Conservation (phyloP, 2,329 filamentous ascomycete species). For the Calonectria pteridis region DNA sequence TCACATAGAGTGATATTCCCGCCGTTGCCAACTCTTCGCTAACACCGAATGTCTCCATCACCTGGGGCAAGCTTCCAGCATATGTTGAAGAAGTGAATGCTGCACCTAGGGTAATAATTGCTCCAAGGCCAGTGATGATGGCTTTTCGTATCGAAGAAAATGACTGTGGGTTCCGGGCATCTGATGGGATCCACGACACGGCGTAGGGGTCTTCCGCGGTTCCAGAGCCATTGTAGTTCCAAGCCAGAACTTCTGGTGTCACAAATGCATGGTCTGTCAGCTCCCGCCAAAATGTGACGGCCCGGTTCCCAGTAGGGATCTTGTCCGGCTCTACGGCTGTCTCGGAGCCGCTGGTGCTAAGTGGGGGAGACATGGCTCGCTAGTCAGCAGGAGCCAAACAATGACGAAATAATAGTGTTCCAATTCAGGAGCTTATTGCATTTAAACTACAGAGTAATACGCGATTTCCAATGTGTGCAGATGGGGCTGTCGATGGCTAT, state of each 20-base stretch:
- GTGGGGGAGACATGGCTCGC: slow-evolving; percentile 2
- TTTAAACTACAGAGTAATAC: slow-evolving; percentile 9
- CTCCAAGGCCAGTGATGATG: slow-evolving; percentile 11
- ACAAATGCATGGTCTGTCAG: slow-evolving; percentile 8
- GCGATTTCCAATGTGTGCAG: neutral
- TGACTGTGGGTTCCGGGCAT: slow-evolving; percentile 7
- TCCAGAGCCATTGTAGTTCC: slow-evolving; percentile 14
- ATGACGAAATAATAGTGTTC: neutral
- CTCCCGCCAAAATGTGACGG: neutral
- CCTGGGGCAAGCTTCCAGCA: slow-evolving; percentile 4
- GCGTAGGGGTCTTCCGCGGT: neutral
- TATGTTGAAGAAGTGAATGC: slow-evolving; percentile 16
- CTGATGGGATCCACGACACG: slow-evolving; percentile 3
- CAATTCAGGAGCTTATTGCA: neutral
- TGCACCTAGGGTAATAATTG: slow-evolving; percentile 13
- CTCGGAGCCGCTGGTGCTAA: neutral
- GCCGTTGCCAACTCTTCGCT: slow-evolving; percentile 13
- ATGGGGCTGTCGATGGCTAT: neutral
- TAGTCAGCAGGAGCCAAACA: neutral
- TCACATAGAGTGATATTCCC: slow-evolving; percentile 33
- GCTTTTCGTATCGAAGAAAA: slow-evolving; percentile 10
- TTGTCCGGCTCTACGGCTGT: slow-evolving; percentile 10
- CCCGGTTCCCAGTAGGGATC: neutral
- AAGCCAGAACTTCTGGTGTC: slow-evolving; percentile 1
- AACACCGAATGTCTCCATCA: neutral